Conservation (phyloP, 257 asterid genomes). For the Solanum etuberosum region DNA sequence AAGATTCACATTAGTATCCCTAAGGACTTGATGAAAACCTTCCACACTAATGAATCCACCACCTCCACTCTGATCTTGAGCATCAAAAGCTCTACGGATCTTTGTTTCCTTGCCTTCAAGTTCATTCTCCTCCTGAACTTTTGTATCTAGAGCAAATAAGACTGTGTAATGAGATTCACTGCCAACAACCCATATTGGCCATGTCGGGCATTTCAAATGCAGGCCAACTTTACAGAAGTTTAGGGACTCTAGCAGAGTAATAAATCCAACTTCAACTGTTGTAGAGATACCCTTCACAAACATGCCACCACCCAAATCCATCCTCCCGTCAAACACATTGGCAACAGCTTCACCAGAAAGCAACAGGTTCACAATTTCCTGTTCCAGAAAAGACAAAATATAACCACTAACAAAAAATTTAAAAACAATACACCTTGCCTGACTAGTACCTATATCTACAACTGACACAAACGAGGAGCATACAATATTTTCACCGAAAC, state of each 20-base stretch:
- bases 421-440: background rate
- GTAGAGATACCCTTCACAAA: conserved; percentile 84
- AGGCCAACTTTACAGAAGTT: conserved; percentile 90
- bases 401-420: background rate
- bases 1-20: conserved; percentile 47
- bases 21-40: conserved; percentile 71
- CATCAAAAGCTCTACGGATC: conserved; percentile 83
- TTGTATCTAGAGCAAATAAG: conserved; percentile 69
- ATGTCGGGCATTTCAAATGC: conserved; percentile 68
- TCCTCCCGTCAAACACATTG: conserved; percentile 80
- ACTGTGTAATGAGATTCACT: conserved; percentile 97
- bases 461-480: background rate
- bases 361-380: conserved; percentile 94
- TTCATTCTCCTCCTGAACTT: conserved; percentile 90
- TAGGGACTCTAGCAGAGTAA: conserved; percentile 84
- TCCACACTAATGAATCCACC: conserved; percentile 96
- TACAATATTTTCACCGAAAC: background rate
- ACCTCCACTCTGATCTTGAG: conserved; percentile 96
- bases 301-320: conserved; percentile 96
- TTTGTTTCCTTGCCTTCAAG: conserved; percentile 63
- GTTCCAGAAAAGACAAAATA: conserved; percentile 7
- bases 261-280: conserved; percentile 85
- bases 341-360: conserved; percentile 90
- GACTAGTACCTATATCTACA: background rate
- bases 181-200: conserved; percentile 99